phyloP scores from a whole-genome alignment of 2,329 filamentous ascomycete genomes.

The Fusarium sambucinum region DNA sequence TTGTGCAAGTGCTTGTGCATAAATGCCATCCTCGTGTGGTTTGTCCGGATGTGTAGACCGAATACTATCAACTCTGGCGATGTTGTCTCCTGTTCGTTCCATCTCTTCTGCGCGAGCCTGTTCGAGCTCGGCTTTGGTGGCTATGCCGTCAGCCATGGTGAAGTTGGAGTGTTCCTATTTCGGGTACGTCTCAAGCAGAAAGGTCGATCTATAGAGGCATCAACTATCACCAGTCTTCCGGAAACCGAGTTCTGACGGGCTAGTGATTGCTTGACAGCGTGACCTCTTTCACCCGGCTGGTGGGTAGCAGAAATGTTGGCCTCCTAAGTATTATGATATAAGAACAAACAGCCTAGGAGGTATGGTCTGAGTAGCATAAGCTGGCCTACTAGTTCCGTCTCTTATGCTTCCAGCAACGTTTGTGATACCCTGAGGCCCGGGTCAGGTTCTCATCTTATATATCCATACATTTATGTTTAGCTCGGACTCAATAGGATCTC shows the following conservation, averaged over 20 bases:
- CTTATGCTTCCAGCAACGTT: too few relatives aligned
- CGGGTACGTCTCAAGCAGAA: background rate
- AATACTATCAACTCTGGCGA: constrained; percentile 8
- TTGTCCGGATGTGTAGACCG: constrained; percentile 12
- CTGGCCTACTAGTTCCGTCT: too few relatives aligned
- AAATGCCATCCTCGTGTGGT: constrained; percentile 46
- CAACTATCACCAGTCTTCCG: background rate
- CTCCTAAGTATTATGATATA: too few relatives aligned
- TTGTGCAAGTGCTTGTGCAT: constrained; percentile 52
- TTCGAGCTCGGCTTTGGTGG: constrained; percentile 4
- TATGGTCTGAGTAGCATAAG: too few relatives aligned
- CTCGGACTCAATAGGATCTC: background rate
- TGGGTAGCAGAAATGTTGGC: too few relatives aligned
- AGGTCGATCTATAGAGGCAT: background rate
- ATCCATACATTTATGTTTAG: background rate
- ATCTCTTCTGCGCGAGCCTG: constrained; percentile 11
- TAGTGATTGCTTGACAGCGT: background rate
- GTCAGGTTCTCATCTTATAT: background rate
- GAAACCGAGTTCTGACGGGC: background rate
- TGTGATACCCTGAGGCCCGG: too few relatives aligned
- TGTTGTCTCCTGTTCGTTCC: constrained; percentile 6
- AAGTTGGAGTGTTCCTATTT: background rate
- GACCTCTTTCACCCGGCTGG: background rate
- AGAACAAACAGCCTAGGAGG: too few relatives aligned
- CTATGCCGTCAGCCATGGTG: constrained; percentile 4